Conservation (phyloP, 345 rosid species). For the Eutrema yunnanense region DNA sequence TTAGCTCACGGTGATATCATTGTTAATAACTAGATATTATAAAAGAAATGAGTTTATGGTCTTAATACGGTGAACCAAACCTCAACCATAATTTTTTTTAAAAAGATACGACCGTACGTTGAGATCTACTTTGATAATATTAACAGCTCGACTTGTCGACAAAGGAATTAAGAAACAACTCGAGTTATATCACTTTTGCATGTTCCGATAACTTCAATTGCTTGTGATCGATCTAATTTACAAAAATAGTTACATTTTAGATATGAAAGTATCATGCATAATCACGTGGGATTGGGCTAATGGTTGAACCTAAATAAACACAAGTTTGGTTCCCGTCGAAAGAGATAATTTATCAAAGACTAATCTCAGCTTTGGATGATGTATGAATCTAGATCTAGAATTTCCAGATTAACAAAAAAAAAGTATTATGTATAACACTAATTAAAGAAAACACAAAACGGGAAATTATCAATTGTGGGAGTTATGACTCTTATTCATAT, state of each 20-base stretch:
- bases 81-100: background rate
- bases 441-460: no score
- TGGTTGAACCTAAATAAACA: no score
- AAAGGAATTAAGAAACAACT: background rate
- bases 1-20: conserved; percentile 20
- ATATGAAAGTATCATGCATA: background rate
- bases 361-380: no score
- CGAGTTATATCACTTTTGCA: background rate
- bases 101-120: conserved; percentile 13
- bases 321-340: no score
- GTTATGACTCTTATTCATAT: no score
- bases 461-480: no score
- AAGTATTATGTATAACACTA: no score
- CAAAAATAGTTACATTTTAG: background rate
- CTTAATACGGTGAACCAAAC: conserved; percentile 28
- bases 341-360: no score
- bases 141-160: conserved; percentile 24
- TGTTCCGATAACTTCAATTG: background rate
- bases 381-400: no score
- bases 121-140: conserved; percentile 21
- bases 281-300: no score
- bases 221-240: background rate
- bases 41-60: conserved; percentile 1
- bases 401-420: no score
- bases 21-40: background rate